phyloP scores from a whole-genome alignment of 306 rosid species.

The Sechiopsis laciniata region DNA sequence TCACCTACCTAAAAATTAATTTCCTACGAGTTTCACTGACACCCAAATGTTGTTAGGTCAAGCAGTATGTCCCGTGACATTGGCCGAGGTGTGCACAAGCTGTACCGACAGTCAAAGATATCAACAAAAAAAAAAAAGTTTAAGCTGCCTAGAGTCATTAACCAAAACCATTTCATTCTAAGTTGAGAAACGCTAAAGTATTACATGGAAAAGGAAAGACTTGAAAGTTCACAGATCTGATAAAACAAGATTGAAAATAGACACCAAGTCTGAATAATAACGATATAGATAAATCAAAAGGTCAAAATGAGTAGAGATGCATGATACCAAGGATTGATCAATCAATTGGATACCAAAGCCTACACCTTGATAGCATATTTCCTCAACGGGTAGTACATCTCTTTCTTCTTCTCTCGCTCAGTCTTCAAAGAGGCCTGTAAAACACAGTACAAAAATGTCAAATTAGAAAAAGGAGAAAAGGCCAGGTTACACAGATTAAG shows the following conservation, averaged over 20 bases:
- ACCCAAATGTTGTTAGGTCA: too few species aligned
- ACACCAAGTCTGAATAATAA: constrained; percentile 21
- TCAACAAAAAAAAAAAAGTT: too few species aligned
- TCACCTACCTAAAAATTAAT: too few species aligned
- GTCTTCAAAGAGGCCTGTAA: constrained; percentile 73
- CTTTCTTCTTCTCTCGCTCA: constrained; percentile 72
- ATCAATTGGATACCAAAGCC: constrained; percentile 20
- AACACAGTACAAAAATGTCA: background rate
- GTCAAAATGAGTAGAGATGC: constrained; percentile 24
- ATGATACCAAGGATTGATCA: constrained; percentile 18
- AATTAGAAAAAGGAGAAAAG: background rate
- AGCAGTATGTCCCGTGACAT: too few species aligned
- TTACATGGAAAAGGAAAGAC: constrained; percentile 15
- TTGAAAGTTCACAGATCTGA: background rate
- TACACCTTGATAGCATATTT: constrained; percentile 89
- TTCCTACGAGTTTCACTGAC: too few species aligned
- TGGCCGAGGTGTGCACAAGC: too few species aligned
- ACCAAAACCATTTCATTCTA: constrained; percentile 14
- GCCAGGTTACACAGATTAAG: background rate
- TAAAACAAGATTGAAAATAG: constrained; percentile 7
- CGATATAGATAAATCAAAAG: constrained; percentile 14
- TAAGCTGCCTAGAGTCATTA: background rate
- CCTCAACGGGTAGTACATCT: constrained; percentile 66
- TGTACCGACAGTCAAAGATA: too few species aligned
- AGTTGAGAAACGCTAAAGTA: background rate